These are phyloP conservation scores for Inonotus obliquus DNA, from an alignment of 1,284 basidiomycete species.

Conservation along the genomic window DNA sequence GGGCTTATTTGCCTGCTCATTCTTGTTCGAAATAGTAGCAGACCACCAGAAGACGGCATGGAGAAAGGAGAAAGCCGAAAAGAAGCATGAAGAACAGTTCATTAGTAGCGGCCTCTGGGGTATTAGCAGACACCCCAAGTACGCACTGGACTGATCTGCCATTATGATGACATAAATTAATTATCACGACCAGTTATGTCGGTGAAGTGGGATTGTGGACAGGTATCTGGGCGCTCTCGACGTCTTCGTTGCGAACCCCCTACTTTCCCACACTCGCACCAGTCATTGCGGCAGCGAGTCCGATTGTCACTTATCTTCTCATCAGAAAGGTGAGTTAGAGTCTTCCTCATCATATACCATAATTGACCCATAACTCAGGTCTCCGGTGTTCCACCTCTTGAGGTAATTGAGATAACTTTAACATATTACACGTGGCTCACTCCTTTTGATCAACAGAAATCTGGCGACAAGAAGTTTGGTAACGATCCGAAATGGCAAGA, in stretches of 20 bases:
- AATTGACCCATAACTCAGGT: slow-evolving; percentile 33
- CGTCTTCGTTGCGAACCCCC: slow-evolving; percentile 41
- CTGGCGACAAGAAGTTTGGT: slow-evolving; percentile 64
- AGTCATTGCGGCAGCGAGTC: slow-evolving; percentile 53
- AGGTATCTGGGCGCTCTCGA: slow-evolving; percentile 62
- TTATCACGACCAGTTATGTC: slow-evolving; percentile 50
- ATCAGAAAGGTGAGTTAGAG: slow-evolving; percentile 42
- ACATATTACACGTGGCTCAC: background rate
- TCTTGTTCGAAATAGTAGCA: slow-evolving; percentile 60
- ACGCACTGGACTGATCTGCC: slow-evolving; percentile 20
- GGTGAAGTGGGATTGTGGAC: slow-evolving; percentile 75
- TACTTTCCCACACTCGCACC: slow-evolving; percentile 42
- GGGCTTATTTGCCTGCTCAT: slow-evolving; percentile 53
- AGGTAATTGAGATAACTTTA: slow-evolving; percentile 31
- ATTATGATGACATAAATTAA: background rate
- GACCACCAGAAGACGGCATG: slow-evolving; percentile 71
- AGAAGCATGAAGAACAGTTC: slow-evolving; percentile 72
- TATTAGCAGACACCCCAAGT: slow-evolving; percentile 76
- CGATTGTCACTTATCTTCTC: slow-evolving; percentile 61
- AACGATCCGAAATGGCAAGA: slow-evolving; percentile 59
- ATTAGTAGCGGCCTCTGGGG: slow-evolving; percentile 71
- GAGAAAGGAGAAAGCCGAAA: slow-evolving; percentile 58
- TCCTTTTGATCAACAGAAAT: slow-evolving; percentile 27
- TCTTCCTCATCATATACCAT: slow-evolving; percentile 1
- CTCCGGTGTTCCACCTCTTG: slow-evolving; percentile 68